Conservation (phyloP, 768 basidiomycete species). For the Kwoniella dejecticola region DNA sequence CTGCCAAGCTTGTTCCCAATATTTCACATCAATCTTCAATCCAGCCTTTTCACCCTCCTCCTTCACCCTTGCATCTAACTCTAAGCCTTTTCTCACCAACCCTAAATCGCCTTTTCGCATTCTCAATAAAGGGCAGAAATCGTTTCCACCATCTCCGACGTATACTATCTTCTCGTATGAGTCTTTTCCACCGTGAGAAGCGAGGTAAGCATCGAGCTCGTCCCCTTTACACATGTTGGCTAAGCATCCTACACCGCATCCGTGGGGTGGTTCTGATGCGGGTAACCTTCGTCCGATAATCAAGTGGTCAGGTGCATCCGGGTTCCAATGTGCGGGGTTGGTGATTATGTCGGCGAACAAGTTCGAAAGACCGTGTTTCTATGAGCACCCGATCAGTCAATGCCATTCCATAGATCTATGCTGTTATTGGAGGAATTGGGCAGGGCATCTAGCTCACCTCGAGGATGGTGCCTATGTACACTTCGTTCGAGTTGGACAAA, state of each 20-base stretch:
- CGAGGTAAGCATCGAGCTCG: slow-evolving; percentile 81
- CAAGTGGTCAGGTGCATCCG: slow-evolving; percentile 64
- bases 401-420: neutral
- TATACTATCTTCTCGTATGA: slow-evolving; percentile 79
- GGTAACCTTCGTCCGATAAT: slow-evolving; percentile 74
- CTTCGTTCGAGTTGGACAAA: slow-evolving; percentile 88
- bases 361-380: slow-evolving; percentile 73
- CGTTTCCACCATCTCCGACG: slow-evolving; percentile 91
- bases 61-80: slow-evolving; percentile 74
- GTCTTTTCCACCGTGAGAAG: slow-evolving; percentile 60
- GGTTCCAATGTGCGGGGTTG: slow-evolving; percentile 84
- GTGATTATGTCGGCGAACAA: slow-evolving; percentile 85
- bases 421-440: no score
- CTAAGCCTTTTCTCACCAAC: slow-evolving; percentile 75
- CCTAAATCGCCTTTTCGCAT: slow-evolving; percentile 78
- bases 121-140: slow-evolving; percentile 88
- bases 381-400: no score
- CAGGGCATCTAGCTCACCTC: slow-evolving; percentile 61
- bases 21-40: slow-evolving; percentile 70
- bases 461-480: slow-evolving; percentile 88
- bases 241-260: slow-evolving; percentile 82
- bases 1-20: slow-evolving; percentile 96
- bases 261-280: slow-evolving; percentile 75
- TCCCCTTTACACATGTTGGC: slow-evolving; percentile 99
- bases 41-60: slow-evolving; percentile 68